phyloP scores from a whole-genome alignment of 495 filamentous ascomycete genomes.

The Terfezia claveryi region DNA sequence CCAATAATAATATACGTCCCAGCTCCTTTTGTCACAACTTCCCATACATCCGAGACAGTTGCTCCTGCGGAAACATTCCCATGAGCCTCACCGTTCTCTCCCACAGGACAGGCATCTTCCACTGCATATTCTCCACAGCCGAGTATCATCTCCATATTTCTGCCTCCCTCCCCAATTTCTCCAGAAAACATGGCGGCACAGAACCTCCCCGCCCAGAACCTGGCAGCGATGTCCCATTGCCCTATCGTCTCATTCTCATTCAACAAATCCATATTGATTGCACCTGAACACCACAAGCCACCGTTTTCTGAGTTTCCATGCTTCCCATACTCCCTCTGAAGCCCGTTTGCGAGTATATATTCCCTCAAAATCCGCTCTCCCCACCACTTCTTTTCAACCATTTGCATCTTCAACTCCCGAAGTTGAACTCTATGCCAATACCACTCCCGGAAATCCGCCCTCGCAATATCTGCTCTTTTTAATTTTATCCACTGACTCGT shows the following conservation, averaged over 20 bases:
- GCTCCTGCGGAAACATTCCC: not conserved
- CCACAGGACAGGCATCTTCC: conserved; percentile 1
- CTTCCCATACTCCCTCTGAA: not conserved
- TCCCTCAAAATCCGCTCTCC: conserved; percentile 12
- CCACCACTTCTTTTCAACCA: conserved; percentile 7
- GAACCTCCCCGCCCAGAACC: conserved; percentile 12
- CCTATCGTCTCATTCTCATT: conserved; percentile 8
- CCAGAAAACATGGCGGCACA: conserved; percentile 1
- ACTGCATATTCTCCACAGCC: conserved; percentile 5
- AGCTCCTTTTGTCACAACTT: conserved; percentile 5
- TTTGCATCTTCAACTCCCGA: conserved; percentile 3
- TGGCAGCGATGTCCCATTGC: conserved; percentile 8
- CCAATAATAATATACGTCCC: conserved; percentile 8
- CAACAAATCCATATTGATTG: conserved; percentile 2
- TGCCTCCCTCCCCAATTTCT: not conserved
- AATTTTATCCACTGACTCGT: conserved; percentile 5
- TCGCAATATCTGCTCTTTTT: conserved; percentile 7
- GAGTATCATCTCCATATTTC: not conserved
- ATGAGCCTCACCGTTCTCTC: conserved; percentile 3
- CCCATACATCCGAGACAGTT: conserved; percentile 7
- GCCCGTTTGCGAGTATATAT: conserved; percentile 2
- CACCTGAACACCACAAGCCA: conserved; percentile 4
- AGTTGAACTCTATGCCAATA: conserved; percentile 10
- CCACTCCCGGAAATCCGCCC: conserved; percentile 5
- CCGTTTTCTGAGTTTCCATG: not conserved